Base-by-base conservation (phyloP, 345 rosid species). In the Eucalyptus regnans region DNA sequence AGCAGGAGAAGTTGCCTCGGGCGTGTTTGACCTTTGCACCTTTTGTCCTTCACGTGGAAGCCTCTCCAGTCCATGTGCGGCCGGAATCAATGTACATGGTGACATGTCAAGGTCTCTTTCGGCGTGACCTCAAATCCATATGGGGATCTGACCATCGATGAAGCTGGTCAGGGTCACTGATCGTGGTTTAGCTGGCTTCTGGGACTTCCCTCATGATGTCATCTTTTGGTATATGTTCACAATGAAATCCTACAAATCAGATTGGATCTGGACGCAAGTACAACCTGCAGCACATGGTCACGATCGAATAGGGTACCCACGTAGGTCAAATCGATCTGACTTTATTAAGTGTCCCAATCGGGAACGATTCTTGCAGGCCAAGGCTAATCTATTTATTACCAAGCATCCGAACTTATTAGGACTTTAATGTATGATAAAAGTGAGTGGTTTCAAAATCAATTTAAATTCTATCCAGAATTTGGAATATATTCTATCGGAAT, bases 1-100 rank as follows among this genome's bases (percentile, higher is more conserved):
- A 64, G 37, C 33, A n/a, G 0, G 4, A 15, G 20, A 64, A 14
- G 8, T 14, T 14, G 22, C 76, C 20, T 64, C 0, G 76, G 76
- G 76, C 20, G 1, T 15, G 37, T 64, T n/a, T n/a, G 76, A 64
- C 41, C 41, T n/a, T n/a, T n/a, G 17, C 37, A 2, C 41, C 41
- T n/a, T 64, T 1, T 7, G 41, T 17, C 6, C 41, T 64, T 64
- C 41, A 14, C 5, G 76, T 64, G 76, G 33, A 62, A 62, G 10
- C 41, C 41, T 64, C 17, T 33, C 76, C 4, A 14, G 2, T n/a
- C 20, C 76, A 15, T n/a, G 76, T 64, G 76, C 20, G 5, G 41
- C 1, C 41, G 41, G n/a, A n/a, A n/a, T n/a, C 22, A 64, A 14
- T 2, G 9, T 14, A 31, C 10, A n/a, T 52, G 58, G 18, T 52